phyloP scores from a whole-genome alignment of 2,329 filamentous ascomycete genomes.

The Aspergillus vadensis region DNA sequence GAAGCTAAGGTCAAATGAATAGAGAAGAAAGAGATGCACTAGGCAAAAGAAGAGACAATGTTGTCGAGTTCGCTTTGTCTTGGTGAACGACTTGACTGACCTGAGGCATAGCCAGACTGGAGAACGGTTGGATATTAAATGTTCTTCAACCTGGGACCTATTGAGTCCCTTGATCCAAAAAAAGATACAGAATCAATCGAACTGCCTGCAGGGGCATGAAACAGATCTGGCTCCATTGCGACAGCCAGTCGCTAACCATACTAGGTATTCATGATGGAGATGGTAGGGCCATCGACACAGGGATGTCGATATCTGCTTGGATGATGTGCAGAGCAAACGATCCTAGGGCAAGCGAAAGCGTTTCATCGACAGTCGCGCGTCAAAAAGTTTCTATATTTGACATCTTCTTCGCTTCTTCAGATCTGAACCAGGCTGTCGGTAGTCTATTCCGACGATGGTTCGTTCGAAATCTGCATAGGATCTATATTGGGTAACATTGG shows the following conservation, averaged over 20 bases:
- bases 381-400: conserved; percentile 46
- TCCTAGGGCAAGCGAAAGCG: conserved; percentile 28
- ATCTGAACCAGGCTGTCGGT: conserved; percentile 21
- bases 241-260: conserved; percentile 32
- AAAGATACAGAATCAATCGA: conserved; percentile 28
- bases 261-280: conserved; percentile 31
- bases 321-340: conserved; percentile 29
- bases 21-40: conserved; percentile 20
- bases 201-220: conserved; percentile 41
- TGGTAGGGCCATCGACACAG: conserved; percentile 15
- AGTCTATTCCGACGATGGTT: conserved; percentile 24
- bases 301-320: conserved; percentile 15
- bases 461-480: conserved; percentile 25
- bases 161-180: conserved; percentile 29
- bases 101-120: conserved; percentile 26
- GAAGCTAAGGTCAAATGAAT: conserved; percentile 18
- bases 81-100: conserved; percentile 18
- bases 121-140: conserved; percentile 45
- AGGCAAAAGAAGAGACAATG: conserved; percentile 20
- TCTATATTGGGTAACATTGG: conserved; percentile 28
- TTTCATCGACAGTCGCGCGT: conserved; percentile 45
- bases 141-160: conserved; percentile 25
- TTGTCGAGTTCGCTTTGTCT: conserved; percentile 24
- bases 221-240: conserved; percentile 40
- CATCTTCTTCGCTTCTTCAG: conserved; percentile 35